Evolutionary conservation across 1,139 yeast genomes (phyloP).

Genomic region (Taphrina betulina): DNA sequence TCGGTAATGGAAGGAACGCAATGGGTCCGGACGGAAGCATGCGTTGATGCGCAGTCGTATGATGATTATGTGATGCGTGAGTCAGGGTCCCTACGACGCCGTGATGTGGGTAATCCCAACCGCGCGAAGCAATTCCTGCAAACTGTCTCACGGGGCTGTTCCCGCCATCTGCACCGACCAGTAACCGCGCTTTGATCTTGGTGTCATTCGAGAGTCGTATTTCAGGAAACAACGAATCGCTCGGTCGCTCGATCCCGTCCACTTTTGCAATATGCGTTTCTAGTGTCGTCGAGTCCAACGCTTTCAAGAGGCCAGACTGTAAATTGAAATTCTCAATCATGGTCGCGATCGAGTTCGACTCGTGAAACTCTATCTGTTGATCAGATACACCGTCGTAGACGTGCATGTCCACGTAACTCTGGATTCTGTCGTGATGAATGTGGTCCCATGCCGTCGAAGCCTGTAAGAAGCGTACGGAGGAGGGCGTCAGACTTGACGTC

Average conservation of each 20-base stretch:
- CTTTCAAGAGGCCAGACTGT: slow-evolving; percentile 64
- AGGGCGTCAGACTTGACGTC: slow-evolving; percentile 46
- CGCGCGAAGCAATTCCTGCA: slow-evolving; percentile 79
- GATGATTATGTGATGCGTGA: slow-evolving; percentile 50
- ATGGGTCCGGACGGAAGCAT: slow-evolving; percentile 90
- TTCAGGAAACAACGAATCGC: slow-evolving; percentile 67
- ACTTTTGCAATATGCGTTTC: slow-evolving; percentile 40
- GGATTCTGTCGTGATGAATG: slow-evolving; percentile 66
- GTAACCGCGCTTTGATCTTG: slow-evolving; percentile 62
- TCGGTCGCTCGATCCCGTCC: slow-evolving; percentile 59
- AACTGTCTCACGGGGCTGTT: slow-evolving; percentile 87
- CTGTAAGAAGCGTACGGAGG: slow-evolving; percentile 26
- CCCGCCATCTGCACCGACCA: slow-evolving; percentile 90
- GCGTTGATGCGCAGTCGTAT: slow-evolving; percentile 79
- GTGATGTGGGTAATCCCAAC: slow-evolving; percentile 85
- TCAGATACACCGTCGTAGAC: slow-evolving; percentile 83
- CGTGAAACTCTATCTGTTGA: slow-evolving; percentile 66
- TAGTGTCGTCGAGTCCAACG: slow-evolving; percentile 54
- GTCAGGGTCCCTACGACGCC: slow-evolving; percentile 89
- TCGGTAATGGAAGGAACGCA: slow-evolving; percentile 85
- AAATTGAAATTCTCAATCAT: slow-evolving; percentile 88
- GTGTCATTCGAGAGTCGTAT: slow-evolving; percentile 69
- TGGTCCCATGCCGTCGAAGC: slow-evolving; percentile 58
- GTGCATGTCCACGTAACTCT: slow-evolving; percentile 73
- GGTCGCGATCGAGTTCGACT: slow-evolving; percentile 55